These are phyloP conservation scores for Recurvomyces mirabilis DNA, from an alignment of 495 filamentous ascomycete genomes.

Conservation along the genomic window DNA sequence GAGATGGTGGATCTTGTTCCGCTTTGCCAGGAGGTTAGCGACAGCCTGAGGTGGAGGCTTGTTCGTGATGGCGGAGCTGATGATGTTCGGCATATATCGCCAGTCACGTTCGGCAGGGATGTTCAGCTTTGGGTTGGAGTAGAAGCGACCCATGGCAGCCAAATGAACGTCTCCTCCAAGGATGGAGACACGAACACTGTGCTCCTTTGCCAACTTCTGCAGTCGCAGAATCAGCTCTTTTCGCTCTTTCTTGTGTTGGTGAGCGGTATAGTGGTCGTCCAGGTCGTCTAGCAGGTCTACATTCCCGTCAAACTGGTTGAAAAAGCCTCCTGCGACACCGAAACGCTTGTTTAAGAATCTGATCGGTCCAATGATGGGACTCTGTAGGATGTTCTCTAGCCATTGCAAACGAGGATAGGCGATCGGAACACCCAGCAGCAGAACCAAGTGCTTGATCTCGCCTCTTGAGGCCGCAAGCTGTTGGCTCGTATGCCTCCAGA, in stretches of 20 bases:
- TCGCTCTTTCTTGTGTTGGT: conserved; percentile 82
- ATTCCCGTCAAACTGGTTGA: conserved; percentile 87
- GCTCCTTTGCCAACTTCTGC: conserved; percentile 57
- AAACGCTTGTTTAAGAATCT: conserved; percentile 86
- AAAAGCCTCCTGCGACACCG: conserved; percentile 69
- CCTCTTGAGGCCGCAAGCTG: conserved; percentile 50
- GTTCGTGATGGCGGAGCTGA: conserved; percentile 78
- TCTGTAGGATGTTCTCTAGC: conserved; percentile 79
- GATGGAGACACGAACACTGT: conserved; percentile 72
- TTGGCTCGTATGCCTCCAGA: conserved; percentile 56
- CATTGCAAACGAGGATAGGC: conserved; percentile 89
- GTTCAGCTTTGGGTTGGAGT: conserved; percentile 52
- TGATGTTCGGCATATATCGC: conserved; percentile 63
- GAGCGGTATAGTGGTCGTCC: conserved; percentile 90
- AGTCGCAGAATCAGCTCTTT: conserved; percentile 60
- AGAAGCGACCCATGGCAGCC: conserved; percentile 64
- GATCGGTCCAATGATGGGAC: conserved; percentile 72
- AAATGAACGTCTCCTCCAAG: conserved; percentile 73
- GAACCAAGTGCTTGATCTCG: conserved; percentile 67
- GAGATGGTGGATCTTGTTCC: conserved; percentile 92
- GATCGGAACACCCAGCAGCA: conserved; percentile 85
- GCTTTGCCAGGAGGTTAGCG: conserved; percentile 70
- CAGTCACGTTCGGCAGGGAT: conserved; percentile 52
- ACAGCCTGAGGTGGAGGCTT: conserved; percentile 83
- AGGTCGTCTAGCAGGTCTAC: conserved; percentile 80